Percentiles rank a stretch among this genome's conserved stretches.
These are phyloP conservation scores for Rhizophora apiculata DNA, from an alignment of 345 rosid species.

Conservation along the genomic window DNA sequence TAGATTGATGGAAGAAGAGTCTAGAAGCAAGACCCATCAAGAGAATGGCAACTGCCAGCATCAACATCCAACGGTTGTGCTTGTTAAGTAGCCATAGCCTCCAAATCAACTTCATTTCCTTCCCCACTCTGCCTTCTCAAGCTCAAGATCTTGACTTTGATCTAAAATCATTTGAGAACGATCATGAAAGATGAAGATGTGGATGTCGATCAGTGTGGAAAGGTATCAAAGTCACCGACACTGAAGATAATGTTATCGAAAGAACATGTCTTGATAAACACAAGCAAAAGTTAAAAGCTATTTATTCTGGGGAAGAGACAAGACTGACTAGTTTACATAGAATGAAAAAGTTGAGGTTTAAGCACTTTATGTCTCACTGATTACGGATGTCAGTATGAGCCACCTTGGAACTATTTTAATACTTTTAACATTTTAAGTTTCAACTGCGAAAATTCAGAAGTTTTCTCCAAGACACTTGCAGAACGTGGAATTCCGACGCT, in stretches of 20 bases:
- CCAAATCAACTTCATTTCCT: conserved; percentile 53
- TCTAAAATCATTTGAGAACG: neutral
- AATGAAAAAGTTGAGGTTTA: neutral
- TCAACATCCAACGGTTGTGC: conserved; percentile 50
- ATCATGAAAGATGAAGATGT: neutral
- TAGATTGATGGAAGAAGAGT: conserved; percentile 43
- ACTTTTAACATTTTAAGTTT: no score
- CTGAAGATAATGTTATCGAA: no score
- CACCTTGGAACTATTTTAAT: no score
- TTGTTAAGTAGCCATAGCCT: conserved; percentile 31
- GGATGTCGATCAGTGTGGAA: neutral
- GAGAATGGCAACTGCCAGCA: conserved; percentile 46
- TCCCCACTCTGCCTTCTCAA: neutral
- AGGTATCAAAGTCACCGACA: conserved; percentile 12
- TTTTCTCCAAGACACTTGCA: no score
- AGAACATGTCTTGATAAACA: neutral
- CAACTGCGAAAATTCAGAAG: no score
- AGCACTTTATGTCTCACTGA: no score
- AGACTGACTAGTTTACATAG: neutral
- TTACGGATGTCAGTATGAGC: no score
- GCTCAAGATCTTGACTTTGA: conserved; percentile 5
- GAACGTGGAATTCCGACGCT: no score
- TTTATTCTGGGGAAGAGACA: neutral
- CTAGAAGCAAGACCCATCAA: conserved; percentile 53
- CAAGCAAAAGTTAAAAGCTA: neutral